phyloP scores from a whole-genome alignment of 768 basidiomycete species.

The Pilatotrama ljubarskyi region DNA sequence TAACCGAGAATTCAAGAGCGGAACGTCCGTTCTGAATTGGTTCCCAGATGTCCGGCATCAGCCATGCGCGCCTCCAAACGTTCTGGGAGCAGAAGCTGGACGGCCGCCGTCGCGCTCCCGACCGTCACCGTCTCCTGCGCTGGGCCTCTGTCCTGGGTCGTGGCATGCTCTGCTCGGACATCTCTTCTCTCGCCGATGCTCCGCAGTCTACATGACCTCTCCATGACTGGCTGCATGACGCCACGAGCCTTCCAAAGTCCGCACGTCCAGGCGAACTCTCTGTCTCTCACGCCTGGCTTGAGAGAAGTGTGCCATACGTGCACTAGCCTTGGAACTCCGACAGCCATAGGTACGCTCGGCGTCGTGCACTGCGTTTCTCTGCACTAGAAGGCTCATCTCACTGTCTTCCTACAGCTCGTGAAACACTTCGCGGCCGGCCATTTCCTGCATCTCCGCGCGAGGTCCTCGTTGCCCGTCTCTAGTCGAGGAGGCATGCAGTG shows the following conservation, averaged over 20 bases:
- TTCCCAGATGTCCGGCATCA: conserved; percentile 8
- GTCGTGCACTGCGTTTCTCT: conserved; percentile 2
- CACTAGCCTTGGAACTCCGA: conserved; percentile 16
- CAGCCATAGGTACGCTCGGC: not conserved
- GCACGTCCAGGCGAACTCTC: not conserved
- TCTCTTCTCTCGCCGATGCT: conserved; percentile 17
- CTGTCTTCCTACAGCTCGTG: conserved; percentile 5
- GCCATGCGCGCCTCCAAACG: conserved; percentile 1
- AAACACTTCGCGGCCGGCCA: conserved; percentile 17
- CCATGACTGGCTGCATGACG: conserved; percentile 10
- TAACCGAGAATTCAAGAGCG: conserved; percentile 9
- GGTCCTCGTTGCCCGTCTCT: not conserved
- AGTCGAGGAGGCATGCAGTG: not conserved
- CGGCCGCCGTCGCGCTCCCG: conserved; percentile 17
- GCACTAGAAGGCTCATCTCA: conserved; percentile 16
- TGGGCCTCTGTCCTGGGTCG: not conserved
- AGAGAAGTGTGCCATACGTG: conserved; percentile 14
- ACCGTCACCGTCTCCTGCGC: conserved; percentile 9
- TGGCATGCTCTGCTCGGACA: conserved; percentile 14
- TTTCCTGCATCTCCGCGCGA: conserved; percentile 5
- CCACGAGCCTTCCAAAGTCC: conserved; percentile 15
- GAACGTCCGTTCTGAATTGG: conserved; percentile 9
- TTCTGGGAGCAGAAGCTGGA: conserved; percentile 13
- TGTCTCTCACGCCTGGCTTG: conserved; percentile 11
- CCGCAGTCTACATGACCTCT: conserved; percentile 13